Percentiles rank a stretch among this genome's conserved stretches.
Conservation (phyloP, 164 flowering plant genomes). For the Buxus sempervirens region DNA sequence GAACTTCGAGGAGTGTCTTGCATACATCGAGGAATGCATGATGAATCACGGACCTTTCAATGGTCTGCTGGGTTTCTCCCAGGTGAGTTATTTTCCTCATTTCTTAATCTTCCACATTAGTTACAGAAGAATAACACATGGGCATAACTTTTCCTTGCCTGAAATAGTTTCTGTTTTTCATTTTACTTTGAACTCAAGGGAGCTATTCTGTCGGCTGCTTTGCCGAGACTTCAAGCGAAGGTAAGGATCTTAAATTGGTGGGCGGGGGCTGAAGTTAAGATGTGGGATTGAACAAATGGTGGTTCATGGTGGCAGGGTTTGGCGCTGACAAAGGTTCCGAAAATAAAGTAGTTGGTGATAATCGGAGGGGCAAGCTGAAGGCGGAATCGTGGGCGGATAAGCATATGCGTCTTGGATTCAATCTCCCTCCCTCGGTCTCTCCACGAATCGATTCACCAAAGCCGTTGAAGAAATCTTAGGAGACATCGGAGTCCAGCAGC, state of each 20-base stretch:
- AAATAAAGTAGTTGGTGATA: conserved; percentile 52
- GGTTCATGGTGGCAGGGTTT: conserved; percentile 38
- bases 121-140: too few species aligned
- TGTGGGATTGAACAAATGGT: conserved; percentile 27
- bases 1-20: conserved; percentile 67
- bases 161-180: too few species aligned
- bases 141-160: too few species aligned
- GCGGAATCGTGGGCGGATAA: conserved; percentile 30
- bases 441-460: conserved; percentile 17
- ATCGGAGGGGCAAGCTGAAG: conserved; percentile 49
- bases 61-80: conserved; percentile 87
- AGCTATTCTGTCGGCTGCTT: conserved; percentile 67
- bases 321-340: conserved; percentile 60
- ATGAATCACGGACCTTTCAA: conserved; percentile 73
- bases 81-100: conserved; percentile 33
- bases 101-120: not conserved
- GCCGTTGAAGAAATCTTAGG: too few species aligned
- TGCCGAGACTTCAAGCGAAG: conserved; percentile 67
- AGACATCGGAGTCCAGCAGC: too few species aligned
- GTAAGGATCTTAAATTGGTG: too few species aligned
- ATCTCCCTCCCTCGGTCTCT: conserved; percentile 56
- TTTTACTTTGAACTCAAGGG: conserved; percentile 36
- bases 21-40: conserved; percentile 65
- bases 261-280: too few species aligned
- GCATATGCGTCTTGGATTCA: conserved; percentile 43